Base-by-base conservation (phyloP, 768 basidiomycete genomes). In the Lactarius quietus region DNA sequence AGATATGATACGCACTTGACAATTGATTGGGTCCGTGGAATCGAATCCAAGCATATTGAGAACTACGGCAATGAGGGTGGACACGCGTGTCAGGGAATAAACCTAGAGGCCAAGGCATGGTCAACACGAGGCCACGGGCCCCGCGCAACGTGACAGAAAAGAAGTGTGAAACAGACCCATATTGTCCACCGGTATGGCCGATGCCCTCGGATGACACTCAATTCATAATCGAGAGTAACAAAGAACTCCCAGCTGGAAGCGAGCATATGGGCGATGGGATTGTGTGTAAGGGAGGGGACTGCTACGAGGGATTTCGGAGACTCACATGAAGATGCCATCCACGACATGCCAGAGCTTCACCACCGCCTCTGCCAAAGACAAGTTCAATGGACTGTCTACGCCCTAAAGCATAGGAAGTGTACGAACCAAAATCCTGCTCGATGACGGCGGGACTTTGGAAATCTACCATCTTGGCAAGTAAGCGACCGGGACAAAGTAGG, bases 101-200 rank as follows among this genome's bases (percentile, higher is more conserved):
- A 67, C 28, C 66, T 67, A 41, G n/a, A 0, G 3, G 8, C n/a
- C n/a, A n/a, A 17, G 39, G 28, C 15, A 2, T 36, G 6, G 29
- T 56, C 1, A 56, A 52, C 39, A 5, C 12, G 14, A 39, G 36
- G 48, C 26, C 5, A 12, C 12, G 20, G 12, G 6, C 8, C n/a
- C 10, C 36, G 38, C 12, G 31, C 12, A 56, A 45, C 36, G 38
- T 14, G 38, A 38, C n/a, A 26, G 1, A 7, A 14, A 15, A 26
- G 29, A 56, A 29, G 43, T 15, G 39, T 18, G 12, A 1, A 6
- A 64, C 63, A 1, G 2, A 64, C 63, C 63, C 58, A 64, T 59
- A 64, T 64, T 2, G 63, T 41, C 63, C 57, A 64, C 12, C 52
- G 51, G 41, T 64, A 64, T 9, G 57, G 57, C 12, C 51, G 57